Base-by-base conservation (phyloP, 441 rosid species). In the Hura crepitans region DNA sequence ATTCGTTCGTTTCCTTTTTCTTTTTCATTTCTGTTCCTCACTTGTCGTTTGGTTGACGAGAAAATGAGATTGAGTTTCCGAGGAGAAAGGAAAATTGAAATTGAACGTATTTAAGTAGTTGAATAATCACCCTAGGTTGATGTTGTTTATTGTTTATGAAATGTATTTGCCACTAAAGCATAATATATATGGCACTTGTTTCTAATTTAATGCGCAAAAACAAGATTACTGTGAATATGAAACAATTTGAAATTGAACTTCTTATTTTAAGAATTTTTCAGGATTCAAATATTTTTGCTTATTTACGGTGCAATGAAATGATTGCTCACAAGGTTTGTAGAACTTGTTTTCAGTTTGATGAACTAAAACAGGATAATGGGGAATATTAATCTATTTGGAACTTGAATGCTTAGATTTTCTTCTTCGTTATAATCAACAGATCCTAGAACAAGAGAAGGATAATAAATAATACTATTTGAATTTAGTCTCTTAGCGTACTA, bases 11-110 rank as follows among this genome's bases (percentile, higher is more conserved):
- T 61, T 46, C 45, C 37, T 50, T 35, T 53, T 46, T 46, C 43
- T 43, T 50, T 73, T 66, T 25, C 42, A 37, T 46, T 55, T 64
- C 33, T 33, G 28, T 64, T 50, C 57, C 65, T 11, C 14, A 7
- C n/a, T 71, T 74, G 42, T 71, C 66, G 66, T 74, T 76, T 81
- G 82, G 65, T 76, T 78, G 56, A 70, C 60, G 62, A 73, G 81
- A 79, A 77, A 73, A 35, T 46, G 31, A 27, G n/a, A 37, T 37
- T 13, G 35, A 47, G 56, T 42, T 33, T 15, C 7, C 57, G 12
- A 23, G 27, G 0, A 20, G 6, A 46, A 35, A 49, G 4, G 20
- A 67, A 54, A 62, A 23, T 28, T 54, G 61, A 63, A 64, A 65
- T 31, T 28, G n/a, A 65, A 20, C 46, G 12, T 3, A 12, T 20